Base-by-base conservation (phyloP, 805 yeast genomes). In the Hemisphaericaspora nanyangensis region DNA sequence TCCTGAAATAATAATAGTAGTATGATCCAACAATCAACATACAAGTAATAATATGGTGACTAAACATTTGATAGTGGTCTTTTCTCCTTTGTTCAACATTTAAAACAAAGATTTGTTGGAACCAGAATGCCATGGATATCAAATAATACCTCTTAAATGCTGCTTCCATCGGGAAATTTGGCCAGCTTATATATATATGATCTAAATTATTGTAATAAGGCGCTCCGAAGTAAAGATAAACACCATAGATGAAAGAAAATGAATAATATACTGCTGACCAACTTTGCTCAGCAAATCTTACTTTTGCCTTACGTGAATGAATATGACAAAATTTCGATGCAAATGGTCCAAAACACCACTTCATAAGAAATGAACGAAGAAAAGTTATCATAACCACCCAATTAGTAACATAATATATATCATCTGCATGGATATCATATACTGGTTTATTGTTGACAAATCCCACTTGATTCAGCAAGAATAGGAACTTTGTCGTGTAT, bases 1-100 rank as follows among this genome's bases (percentile, higher is more conserved):
- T 75, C 27, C 86, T 73, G 25, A 82, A 77, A 60, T 80, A 84
- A 61, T 84, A 80, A 56, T 77, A 79, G 53, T 67, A 69, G 59
- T 88, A 89, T 1, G 93, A 82, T 2, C 93, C 91, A 10, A 72
- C 56, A 19, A 84, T 73, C 39, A 89, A 70, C 17, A 68, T 50
- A 50, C 80, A 72, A 1, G 97, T 89, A 40, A 90, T 80, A 40
- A 90, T 79, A 60, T 89, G 97, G 58, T 89, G 97, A 33, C 81
- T 65, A 53, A 88, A 78, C 97, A 89, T 89, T 61, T 89, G 95
- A 49, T 63, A 60, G 56, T 85, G 80, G 57, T 89, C 97, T 56
- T 87, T 87, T 45, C 97, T 76, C 46, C 72, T 76, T 44, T 77
- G 80, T 61, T 89, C 97, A 37, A 88, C 61, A 61, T 87, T 79